These are phyloP conservation scores for Kwoniella dejecticola DNA, from an alignment of 768 basidiomycete genomes.

Conservation along the genomic window DNA sequence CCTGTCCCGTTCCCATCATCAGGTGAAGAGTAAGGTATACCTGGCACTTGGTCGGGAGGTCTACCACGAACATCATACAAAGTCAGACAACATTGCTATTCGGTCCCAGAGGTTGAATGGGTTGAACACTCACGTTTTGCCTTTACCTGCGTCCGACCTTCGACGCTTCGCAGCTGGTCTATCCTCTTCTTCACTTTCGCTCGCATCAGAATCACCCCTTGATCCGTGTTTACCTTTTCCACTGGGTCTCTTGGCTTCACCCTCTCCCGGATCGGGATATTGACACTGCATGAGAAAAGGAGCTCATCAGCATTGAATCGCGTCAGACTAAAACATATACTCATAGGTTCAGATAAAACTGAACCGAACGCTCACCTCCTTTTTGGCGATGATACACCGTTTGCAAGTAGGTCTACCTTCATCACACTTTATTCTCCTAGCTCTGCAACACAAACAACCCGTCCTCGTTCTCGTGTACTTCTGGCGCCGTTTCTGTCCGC, in stretches of 20 bases:
- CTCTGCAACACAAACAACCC: slow-evolving; percentile 88
- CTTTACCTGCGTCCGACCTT: slow-evolving; percentile 9
- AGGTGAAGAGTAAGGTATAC: slow-evolving; percentile 1
- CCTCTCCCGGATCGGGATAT: slow-evolving; percentile 32
- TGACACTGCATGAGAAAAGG: slow-evolving; percentile 21
- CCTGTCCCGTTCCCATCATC: not conserved
- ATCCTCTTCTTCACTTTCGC: slow-evolving; percentile 15
- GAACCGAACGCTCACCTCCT: slow-evolving; percentile 66
- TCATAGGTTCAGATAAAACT: too few species aligned
- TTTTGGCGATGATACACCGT: slow-evolving; percentile 80
- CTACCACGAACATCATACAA: not conserved
- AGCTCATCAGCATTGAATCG: slow-evolving; percentile 15
- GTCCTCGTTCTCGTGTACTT: slow-evolving; percentile 95
- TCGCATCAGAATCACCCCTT: slow-evolving; percentile 13
- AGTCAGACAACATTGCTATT: too few species aligned
- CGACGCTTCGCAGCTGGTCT: slow-evolving; percentile 2
- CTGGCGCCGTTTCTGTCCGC: slow-evolving; percentile 57
- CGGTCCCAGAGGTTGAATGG: not conserved
- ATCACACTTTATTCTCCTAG: slow-evolving; percentile 97
- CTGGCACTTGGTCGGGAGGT: not conserved
- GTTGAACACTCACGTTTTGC: not conserved
- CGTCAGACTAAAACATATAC: too few species aligned
- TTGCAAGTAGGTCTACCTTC: slow-evolving; percentile 85
- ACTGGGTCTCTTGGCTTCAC: not conserved
- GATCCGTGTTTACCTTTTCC: slow-evolving; percentile 13